Conservation (phyloP, 768 basidiomycete genomes). For the Trametes meyenii region DNA sequence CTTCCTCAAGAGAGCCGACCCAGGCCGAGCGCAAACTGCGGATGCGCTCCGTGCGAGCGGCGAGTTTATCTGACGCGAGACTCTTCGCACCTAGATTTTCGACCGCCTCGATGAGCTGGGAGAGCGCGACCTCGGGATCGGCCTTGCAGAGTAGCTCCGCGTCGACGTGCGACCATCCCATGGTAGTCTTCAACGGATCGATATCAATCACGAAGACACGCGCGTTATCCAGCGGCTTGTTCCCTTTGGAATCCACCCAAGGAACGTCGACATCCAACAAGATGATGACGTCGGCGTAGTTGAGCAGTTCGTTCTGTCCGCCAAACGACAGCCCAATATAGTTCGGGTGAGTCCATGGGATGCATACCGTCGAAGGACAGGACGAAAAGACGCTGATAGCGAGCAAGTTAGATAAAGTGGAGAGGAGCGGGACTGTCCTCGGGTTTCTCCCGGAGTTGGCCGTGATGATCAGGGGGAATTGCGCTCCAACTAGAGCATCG, state of each 20-base stretch:
- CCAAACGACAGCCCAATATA: constrained; percentile 58
- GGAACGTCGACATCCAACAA: constrained; percentile 67
- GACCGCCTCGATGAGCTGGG: constrained; percentile 50
- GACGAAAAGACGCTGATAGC: constrained; percentile 59
- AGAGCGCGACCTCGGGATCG: constrained; percentile 54
- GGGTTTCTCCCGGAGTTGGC: constrained; percentile 63
- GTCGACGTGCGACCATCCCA: constrained; percentile 54
- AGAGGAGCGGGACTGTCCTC: constrained; percentile 49
- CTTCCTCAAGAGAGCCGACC: constrained; percentile 25
- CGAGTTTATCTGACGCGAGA: background rate
- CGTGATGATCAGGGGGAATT: constrained; percentile 64
- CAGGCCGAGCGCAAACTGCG: constrained; percentile 21
- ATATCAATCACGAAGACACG: constrained; percentile 63
- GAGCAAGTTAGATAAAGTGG: constrained; percentile 51
- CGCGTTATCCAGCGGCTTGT: constrained; percentile 45
- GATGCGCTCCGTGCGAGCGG: constrained; percentile 10
- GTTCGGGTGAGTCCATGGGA: constrained; percentile 61
- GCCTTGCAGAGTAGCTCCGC: constrained; percentile 63
- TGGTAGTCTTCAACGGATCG: constrained; percentile 58
- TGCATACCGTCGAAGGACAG: constrained; percentile 54
- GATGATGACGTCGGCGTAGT: constrained; percentile 61
- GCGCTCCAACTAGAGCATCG: constrained; percentile 51
- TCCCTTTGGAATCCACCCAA: constrained; percentile 58
- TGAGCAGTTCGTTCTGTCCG: constrained; percentile 48
- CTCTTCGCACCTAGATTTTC: constrained; percentile 7